phyloP scores from a whole-genome alignment of 2,329 filamentous ascomycete genomes.

The Alternaria arbusti region DNA sequence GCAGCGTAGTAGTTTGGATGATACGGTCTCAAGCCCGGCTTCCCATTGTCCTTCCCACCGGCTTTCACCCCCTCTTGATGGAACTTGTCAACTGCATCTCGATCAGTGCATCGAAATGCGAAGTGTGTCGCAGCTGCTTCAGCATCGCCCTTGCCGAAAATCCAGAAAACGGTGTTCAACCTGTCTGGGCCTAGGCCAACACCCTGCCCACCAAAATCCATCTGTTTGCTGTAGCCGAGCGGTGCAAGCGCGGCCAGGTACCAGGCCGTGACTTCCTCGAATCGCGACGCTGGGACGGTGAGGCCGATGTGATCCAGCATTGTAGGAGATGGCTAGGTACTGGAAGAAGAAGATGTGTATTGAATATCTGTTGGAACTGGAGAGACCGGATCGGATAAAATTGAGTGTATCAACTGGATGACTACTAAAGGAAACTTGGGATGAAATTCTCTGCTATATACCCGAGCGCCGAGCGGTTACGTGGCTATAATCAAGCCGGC shows the following conservation, averaged over 20 bases:
- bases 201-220: slow-evolving; percentile 22
- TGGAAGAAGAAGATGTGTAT: neutral
- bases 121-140: slow-evolving; percentile 17
- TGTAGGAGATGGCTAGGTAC: neutral
- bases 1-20: slow-evolving; percentile 37
- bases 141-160: slow-evolving; percentile 14
- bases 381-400: neutral
- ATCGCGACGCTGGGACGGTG: slow-evolving; percentile 21
- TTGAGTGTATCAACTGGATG: neutral
- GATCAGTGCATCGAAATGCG: slow-evolving; percentile 26
- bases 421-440: neutral
- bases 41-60: slow-evolving; percentile 34
- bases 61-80: slow-evolving; percentile 30
- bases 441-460: neutral
- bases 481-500: neutral
- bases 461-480: neutral
- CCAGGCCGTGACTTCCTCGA: slow-evolving; percentile 26
- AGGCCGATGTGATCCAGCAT: slow-evolving; percentile 11
- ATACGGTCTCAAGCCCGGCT: slow-evolving; percentile 33
- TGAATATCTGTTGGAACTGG: neutral
- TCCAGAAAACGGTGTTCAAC: slow-evolving; percentile 21
- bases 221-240: slow-evolving; percentile 32
- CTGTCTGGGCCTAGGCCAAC: slow-evolving; percentile 23
- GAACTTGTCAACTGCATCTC: slow-evolving; percentile 26
- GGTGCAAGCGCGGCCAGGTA: slow-evolving; percentile 35